Evolutionary conservation across 176 grass and related monocot genomes (phyloP).

Genomic region (Oryza punctata): DNA sequence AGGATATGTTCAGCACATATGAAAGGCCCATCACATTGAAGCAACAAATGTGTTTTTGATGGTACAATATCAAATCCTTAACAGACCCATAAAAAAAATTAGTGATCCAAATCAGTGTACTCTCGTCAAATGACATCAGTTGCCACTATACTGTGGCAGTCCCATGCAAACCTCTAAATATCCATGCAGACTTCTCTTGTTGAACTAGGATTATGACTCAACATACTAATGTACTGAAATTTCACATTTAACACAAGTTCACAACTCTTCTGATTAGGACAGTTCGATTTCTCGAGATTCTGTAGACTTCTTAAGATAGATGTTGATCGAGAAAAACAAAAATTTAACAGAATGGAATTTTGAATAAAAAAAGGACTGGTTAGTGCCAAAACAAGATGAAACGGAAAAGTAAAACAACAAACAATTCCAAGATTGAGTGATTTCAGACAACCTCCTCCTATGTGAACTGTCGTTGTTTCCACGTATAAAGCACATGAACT

Average conservation of each 20-base stretch:
- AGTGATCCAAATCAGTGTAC: slow-evolving; percentile 22
- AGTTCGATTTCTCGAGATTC: neutral
- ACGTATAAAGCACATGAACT: slow-evolving; percentile 58
- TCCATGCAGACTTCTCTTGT: neutral
- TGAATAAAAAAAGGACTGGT: neutral
- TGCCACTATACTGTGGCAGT: neutral
- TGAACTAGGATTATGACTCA: neutral
- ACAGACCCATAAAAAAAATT: slow-evolving; percentile 5
- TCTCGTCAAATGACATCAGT: slow-evolving; percentile 6
- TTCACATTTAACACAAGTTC: neutral
- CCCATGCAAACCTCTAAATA: neutral
- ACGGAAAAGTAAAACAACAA: neutral
- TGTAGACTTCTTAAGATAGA: neutral
- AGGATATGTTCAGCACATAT: slow-evolving; percentile 5
- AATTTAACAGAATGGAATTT: neutral
- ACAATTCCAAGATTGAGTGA: slow-evolving; percentile 13
- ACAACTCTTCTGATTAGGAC: neutral
- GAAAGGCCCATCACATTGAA: slow-evolving; percentile 27
- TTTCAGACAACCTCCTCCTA: slow-evolving; percentile 54
- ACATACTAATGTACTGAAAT: neutral
- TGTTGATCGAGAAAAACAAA: slow-evolving; percentile 6
- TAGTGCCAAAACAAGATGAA: slow-evolving; percentile 1
- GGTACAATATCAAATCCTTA: neutral
- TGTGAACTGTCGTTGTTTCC: slow-evolving; percentile 47
- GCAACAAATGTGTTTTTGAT: neutral